phyloP scores from a whole-genome alignment of 805 yeast species.

The Lachancea thermotolerans region DNA sequence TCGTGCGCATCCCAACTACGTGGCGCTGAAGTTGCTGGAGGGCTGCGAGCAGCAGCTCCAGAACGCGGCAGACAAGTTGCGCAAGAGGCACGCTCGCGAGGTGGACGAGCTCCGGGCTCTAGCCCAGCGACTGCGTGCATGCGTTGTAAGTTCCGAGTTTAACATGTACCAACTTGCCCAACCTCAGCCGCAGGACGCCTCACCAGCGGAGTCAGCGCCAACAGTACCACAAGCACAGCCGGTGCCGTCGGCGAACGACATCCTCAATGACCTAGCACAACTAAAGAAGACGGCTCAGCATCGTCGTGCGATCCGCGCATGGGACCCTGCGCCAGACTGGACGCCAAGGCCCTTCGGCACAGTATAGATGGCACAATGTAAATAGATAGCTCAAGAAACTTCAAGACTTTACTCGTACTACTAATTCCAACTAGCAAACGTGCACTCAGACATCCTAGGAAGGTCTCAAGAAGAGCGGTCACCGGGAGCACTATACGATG shows the following conservation, averaged over 20 bases:
- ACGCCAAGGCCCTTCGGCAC: conserved; percentile 7
- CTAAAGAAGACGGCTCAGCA: neutral
- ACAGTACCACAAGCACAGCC: neutral
- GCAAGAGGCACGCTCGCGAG: conserved; percentile 1
- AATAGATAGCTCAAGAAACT: neutral
- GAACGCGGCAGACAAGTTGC: neutral
- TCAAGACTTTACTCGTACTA: neutral
- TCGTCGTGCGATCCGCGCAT: neutral
- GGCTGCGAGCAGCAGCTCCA: neutral
- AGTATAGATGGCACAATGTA: neutral
- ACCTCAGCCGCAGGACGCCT: neutral
- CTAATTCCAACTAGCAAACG: conserved; percentile 8
- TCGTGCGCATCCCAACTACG: conserved; percentile 3
- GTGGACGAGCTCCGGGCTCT: neutral
- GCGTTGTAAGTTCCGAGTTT: conserved; percentile 1
- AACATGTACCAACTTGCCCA: conserved; percentile 4
- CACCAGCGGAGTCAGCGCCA: neutral
- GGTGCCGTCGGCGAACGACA: neutral
- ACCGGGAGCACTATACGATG: conserved; percentile 65
- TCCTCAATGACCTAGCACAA: conserved; percentile 1
- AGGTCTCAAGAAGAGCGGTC: conserved; percentile 73
- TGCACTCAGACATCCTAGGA: conserved; percentile 87
- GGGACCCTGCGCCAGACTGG: conserved; percentile 6
- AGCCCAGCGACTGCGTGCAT: neutral
- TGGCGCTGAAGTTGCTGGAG: neutral